Base-by-base conservation (phyloP, 768 basidiomycete genomes). In the Rhizopogon vulgaris region DNA sequence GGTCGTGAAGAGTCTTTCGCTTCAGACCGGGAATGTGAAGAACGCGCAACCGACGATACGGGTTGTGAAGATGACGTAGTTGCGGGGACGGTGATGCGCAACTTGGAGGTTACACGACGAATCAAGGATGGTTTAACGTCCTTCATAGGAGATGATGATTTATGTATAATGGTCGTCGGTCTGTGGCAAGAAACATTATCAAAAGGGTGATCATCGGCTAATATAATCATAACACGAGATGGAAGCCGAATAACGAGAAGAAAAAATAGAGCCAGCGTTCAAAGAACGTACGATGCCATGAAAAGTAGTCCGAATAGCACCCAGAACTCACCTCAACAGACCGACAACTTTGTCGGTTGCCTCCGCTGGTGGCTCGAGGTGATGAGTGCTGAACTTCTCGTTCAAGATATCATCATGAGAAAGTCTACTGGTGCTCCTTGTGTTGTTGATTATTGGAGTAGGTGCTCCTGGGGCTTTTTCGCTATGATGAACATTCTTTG, bases 71-170 rank as follows among this genome's bases (percentile, higher is more conserved):
- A 53, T 34, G 45, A 54, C 0, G 56, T 34, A 8, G 41, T 41
- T 45, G 27, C 34, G 0, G 65, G 58, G 5, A 65, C 55, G 27
- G 58, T 27, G 18, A 69, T 63, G 22, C 49, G 48, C 18, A 68
- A 51, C 28, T 56, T 69, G 2, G 68, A 68, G 0, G 68, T 60
- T 5, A 68, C 59, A 14, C 68, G 63, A 12, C 68, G 68, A 48
- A 68, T 53, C 46, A 69, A 53, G 0, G 56, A 59, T 3, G 56
- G 34, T 34, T 62, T 67, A 5, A 17, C 7, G 32, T 41, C 6
- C 9, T 50, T 48, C 24, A n/a, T 41, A 5, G 42, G n/a, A 6
- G 34, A 14, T 11, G 38, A 34, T 24, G 18, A 24, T 24, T 46
- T 32, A 46, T 46, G 32, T 1, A 46, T 10, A 34, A 46, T 36